Conservation (phyloP, 164 flowering plant species). For the Macadamia integrifolia region DNA sequence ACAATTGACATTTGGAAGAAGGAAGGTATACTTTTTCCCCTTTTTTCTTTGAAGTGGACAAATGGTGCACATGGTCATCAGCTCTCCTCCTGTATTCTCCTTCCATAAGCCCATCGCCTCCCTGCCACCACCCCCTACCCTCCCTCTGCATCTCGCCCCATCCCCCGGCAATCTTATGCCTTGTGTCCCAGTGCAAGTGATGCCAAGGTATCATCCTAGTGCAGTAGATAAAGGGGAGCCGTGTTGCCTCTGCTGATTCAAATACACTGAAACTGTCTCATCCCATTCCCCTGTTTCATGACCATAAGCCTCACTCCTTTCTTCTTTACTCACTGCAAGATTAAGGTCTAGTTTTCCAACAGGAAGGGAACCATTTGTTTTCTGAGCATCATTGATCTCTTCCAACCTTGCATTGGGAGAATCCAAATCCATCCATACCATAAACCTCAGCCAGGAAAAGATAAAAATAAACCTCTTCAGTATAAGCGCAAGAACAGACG, state of each 20-base stretch:
- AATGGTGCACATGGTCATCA: too few species aligned
- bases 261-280: constrained; percentile 10
- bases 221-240: constrained; percentile 8
- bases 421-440: constrained; percentile 22
- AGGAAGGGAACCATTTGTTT: constrained; percentile 9
- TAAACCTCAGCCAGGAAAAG: too few species aligned
- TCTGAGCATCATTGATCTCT: constrained; percentile 6
- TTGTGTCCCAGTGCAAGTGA: too few species aligned
- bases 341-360: constrained; percentile 21
- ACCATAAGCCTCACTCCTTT: constrained; percentile 9
- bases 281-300: constrained; percentile 7
- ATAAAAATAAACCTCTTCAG: too few species aligned
- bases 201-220: too few species aligned
- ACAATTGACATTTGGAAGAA: constrained; percentile 83
- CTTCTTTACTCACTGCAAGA: constrained; percentile 15
- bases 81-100: too few species aligned
- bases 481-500: too few species aligned
- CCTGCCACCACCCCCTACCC: too few species aligned
- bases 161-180: too few species aligned
- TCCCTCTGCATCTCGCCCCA: too few species aligned
- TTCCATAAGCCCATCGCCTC: too few species aligned
- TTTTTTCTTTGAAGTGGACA: too few species aligned
- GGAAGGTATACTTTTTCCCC: constrained; percentile 52
- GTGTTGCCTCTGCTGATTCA: constrained; percentile 9
- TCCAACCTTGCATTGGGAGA: constrained; percentile 15